phyloP scores from a whole-genome alignment of 78 protist genomes.

The Trichosphaerium sp. region DNA sequence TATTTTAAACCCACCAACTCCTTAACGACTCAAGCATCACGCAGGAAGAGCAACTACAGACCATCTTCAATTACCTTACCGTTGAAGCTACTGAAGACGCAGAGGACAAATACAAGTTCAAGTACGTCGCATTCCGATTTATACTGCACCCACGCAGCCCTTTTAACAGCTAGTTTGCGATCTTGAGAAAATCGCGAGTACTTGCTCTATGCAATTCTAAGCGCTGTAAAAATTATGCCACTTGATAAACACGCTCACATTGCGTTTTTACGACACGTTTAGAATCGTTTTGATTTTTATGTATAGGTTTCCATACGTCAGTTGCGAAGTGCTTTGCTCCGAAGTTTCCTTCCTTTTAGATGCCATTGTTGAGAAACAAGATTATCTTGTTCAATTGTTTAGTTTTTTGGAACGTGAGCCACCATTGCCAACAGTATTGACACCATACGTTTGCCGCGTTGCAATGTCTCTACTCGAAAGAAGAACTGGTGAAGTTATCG shows the following conservation, averaged over 20 bases:
- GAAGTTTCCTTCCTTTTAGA: not conserved
- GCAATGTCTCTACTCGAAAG: not conserved
- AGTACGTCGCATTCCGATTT: not conserved
- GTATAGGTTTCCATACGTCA: not conserved
- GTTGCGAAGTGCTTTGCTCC: not conserved
- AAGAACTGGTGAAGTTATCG: not conserved
- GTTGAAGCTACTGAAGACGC: conserved; percentile 39
- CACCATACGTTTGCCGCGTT: not conserved
- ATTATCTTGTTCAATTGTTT: not conserved
- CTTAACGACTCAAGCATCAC: conserved; percentile 12
- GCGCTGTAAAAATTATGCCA: too few species aligned
- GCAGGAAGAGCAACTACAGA: conserved; percentile 24
- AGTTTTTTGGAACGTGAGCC: not conserved
- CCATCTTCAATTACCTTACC: conserved; percentile 26
- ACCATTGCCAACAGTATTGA: not conserved
- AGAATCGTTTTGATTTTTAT: not conserved
- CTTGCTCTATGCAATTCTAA: too few species aligned
- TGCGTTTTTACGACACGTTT: not conserved
- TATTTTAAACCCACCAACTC: not conserved
- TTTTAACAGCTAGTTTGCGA: not conserved
- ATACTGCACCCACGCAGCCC: not conserved
- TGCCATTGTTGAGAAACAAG: not conserved
- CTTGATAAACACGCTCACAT: too few species aligned
- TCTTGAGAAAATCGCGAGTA: too few species aligned
- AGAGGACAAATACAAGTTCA: conserved; percentile 35